These are phyloP conservation scores for Phlegmacium glaucopus DNA, from an alignment of 768 basidiomycete genomes.

Conservation along the genomic window DNA sequence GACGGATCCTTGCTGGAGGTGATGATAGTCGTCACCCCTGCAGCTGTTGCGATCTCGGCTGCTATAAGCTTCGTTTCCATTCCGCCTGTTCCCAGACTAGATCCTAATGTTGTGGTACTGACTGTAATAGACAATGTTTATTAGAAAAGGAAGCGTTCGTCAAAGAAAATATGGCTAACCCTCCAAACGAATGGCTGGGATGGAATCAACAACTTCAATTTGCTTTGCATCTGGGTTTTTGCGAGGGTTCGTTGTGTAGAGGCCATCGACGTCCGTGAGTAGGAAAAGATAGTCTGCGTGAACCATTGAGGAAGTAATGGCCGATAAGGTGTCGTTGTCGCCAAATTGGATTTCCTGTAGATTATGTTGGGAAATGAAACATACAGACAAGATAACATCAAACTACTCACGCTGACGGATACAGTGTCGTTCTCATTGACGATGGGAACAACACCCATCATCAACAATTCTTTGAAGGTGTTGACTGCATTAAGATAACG, in stretches of 20 bases:
- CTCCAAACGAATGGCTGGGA: slow-evolving; percentile 75
- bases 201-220: slow-evolving; percentile 81
- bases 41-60: slow-evolving; percentile 94
- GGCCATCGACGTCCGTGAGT: slow-evolving; percentile 92
- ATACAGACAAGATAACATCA: not conserved
- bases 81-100: slow-evolving; percentile 92
- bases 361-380: not conserved
- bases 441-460: slow-evolving; percentile 95
- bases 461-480: slow-evolving; percentile 86
- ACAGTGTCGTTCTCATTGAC: slow-evolving; percentile 99
- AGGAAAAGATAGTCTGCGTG: slow-evolving; percentile 97
- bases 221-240: slow-evolving; percentile 80
- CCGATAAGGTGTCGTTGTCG: slow-evolving; percentile 97
- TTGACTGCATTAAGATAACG: slow-evolving; percentile 96
- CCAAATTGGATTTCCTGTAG: slow-evolving; percentile 98
- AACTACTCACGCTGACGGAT: slow-evolving; percentile 81
- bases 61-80: slow-evolving; percentile 99
- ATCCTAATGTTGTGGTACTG: slow-evolving; percentile 89
- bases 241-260: slow-evolving; percentile 94
- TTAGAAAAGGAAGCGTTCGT: not conserved
- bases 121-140: slow-evolving; percentile 43
- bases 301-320: slow-evolving; percentile 96
- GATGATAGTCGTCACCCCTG: slow-evolving; percentile 91
- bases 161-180: slow-evolving; percentile 41
- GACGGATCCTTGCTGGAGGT: slow-evolving; percentile 78